Conservation (phyloP, 2,329 filamentous ascomycete genomes). For the Aureobasidium mangrovei region DNA sequence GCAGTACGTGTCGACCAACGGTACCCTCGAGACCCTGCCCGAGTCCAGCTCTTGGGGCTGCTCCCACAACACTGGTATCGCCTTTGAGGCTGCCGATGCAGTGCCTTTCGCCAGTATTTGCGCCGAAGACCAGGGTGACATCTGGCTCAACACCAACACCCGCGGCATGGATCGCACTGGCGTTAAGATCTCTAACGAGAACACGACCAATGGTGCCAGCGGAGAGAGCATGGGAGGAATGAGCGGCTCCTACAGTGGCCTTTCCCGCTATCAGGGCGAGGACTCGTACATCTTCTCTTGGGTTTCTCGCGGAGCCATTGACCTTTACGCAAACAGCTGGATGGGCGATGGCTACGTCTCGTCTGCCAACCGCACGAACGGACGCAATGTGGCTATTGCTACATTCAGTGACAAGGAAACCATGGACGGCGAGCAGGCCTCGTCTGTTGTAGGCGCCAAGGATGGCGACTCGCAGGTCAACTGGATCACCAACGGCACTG, state of each 20-base stretch:
- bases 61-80: slow-evolving; percentile 57
- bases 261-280: slow-evolving; percentile 45
- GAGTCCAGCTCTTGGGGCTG: slow-evolving; percentile 52
- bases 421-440: slow-evolving; percentile 45
- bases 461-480: slow-evolving; percentile 51
- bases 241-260: slow-evolving; percentile 52
- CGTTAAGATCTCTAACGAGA: slow-evolving; percentile 54
- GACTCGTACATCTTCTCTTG: slow-evolving; percentile 53
- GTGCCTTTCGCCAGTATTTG: slow-evolving; percentile 52
- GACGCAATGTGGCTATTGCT: slow-evolving; percentile 52
- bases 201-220: slow-evolving; percentile 50
- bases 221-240: slow-evolving; percentile 55
- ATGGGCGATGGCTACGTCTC: slow-evolving; percentile 49
- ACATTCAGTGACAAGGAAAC: slow-evolving; percentile 51
- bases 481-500: slow-evolving; percentile 47
- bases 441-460: slow-evolving; percentile 43
- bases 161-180: slow-evolving; percentile 46
- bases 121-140: slow-evolving; percentile 53
- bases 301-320: slow-evolving; percentile 51
- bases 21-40: slow-evolving; percentile 42
- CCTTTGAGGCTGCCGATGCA: slow-evolving; percentile 51
- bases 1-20: slow-evolving; percentile 41
- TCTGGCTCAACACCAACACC: slow-evolving; percentile 55
- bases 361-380: slow-evolving; percentile 45
- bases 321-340: slow-evolving; percentile 49